Conservation (phyloP, 169 alveolate genomes). For the Eimeria brunetti region DNA sequence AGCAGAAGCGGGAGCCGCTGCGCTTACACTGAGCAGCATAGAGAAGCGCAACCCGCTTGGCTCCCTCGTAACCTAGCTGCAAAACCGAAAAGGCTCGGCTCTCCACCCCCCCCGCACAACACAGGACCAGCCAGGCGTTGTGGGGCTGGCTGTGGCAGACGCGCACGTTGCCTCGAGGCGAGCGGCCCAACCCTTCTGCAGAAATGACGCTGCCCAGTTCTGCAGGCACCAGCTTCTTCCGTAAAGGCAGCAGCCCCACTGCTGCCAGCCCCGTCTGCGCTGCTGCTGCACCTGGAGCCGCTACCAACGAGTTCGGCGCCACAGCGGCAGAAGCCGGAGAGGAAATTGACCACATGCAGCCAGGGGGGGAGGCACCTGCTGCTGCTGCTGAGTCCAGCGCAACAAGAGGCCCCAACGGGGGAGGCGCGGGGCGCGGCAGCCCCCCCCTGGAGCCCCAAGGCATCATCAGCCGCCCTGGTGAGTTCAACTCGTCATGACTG, state of each 20-base stretch:
- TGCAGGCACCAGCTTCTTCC: conserved; percentile 39
- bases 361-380: background rate
- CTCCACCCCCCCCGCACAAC: conserved; percentile 54
- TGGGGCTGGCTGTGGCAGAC: conserved; percentile 57
- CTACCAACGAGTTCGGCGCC: conserved; percentile 13
- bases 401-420: conserved; percentile 1
- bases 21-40: conserved; percentile 57
- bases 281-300: conserved; percentile 9
- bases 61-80: conserved; percentile 62
- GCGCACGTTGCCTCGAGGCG: conserved; percentile 48
- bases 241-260: background rate
- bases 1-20: background rate
- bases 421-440: conserved; percentile 32
- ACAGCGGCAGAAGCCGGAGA: conserved; percentile 15
- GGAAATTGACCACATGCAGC: conserved; percentile 4
- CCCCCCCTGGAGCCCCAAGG: conserved; percentile 31
- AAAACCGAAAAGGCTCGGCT: conserved; percentile 56
- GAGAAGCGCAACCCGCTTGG: conserved; percentile 56
- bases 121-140: conserved; percentile 65
- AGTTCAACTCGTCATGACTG: background rate
- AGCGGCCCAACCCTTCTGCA: conserved; percentile 51
- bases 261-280: background rate
- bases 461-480: conserved; percentile 1
- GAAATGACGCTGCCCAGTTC: conserved; percentile 52
- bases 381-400: conserved; percentile 9